phyloP scores from a whole-genome alignment of 2,329 filamentous ascomycete species.

The Fusarium cicatricum region DNA sequence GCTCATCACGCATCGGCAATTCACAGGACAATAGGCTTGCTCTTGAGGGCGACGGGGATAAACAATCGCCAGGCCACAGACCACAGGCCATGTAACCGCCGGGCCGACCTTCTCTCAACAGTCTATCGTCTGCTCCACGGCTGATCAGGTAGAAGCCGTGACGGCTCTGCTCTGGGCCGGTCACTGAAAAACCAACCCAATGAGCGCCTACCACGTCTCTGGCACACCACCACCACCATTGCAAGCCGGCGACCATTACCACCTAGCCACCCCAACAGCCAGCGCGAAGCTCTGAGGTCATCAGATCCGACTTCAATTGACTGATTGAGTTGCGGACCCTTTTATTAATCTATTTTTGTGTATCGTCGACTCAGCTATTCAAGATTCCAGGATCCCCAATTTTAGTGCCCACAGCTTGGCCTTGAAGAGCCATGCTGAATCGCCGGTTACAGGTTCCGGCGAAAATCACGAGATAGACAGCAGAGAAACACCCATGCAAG shows the following conservation, averaged over 20 bases:
- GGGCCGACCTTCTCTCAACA: slow-evolving; percentile 22
- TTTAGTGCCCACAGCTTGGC: no score
- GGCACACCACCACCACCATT: slow-evolving; percentile 44
- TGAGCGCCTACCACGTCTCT: slow-evolving; percentile 49
- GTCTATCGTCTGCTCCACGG: slow-evolving; percentile 12
- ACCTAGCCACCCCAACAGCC: slow-evolving; percentile 33
- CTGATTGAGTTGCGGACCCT: slow-evolving; percentile 10
- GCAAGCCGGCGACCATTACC: slow-evolving; percentile 32
- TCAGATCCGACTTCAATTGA: slow-evolving; percentile 19
- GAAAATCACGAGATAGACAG: background rate
- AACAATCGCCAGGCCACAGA: slow-evolving; percentile 6
- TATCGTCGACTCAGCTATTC: slow-evolving; percentile 1
- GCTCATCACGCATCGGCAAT: slow-evolving; percentile 7
- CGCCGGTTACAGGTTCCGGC: background rate
- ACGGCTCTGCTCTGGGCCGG: slow-evolving; percentile 37
- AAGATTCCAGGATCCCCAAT: background rate
- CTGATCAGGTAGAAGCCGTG: slow-evolving; percentile 14
- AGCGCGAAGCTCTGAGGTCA: slow-evolving; percentile 32
- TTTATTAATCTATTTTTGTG: slow-evolving; percentile 17
- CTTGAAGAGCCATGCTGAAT: background rate
- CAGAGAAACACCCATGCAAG: background rate
- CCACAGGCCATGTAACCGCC: slow-evolving; percentile 31
- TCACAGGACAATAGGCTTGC: slow-evolving; percentile 9
- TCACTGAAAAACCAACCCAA: slow-evolving; percentile 43
- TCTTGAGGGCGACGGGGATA: background rate